Base-by-base conservation (phyloP, 2,329 filamentous ascomycete species). In the Exophiala spinifera region DNA sequence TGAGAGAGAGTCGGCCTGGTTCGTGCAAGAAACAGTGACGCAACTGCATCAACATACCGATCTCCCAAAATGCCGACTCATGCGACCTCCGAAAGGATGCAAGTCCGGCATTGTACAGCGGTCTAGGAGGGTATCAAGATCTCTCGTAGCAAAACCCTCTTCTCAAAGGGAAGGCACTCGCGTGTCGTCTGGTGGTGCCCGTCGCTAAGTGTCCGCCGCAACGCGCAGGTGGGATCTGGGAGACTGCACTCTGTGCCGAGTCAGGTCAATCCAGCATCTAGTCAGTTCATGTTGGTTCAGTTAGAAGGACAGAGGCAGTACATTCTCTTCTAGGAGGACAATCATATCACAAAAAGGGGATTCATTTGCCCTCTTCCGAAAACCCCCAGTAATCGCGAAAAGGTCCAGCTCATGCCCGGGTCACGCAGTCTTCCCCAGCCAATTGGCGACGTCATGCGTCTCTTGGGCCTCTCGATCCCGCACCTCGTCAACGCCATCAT, bases 71-170 rank as follows among this genome's bases (percentile, higher is more conserved):
- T 76, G 75, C 58, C 69, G 74, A 63, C 72, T 76, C 44, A 81
- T 71, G 59, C 75, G 69, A 11, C 79, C 79, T 58, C 74, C 74
- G 65, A 81, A 81, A 8, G 79, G 79, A 63, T 81, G 78, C 59
- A 80, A 78, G 47, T 59, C 56, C 39, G 58, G 57, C 59, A 59
- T 63, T 11, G 13, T 50, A 31, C 6, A 10, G n/a, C n/a, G 28
- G 28, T 8, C 3, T 2, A 7, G 11, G 23, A 4, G 23, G 23
- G 8, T 31, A 10, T 31, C 28, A 10, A 31, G 33, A 14, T 13
- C 19, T 46, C 25, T 46, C 44, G 25, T 34, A 20, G 25, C n/a
- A 31, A 31, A 31, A 2, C 6, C 28, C 28, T 10, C 28, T 31
- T 10, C 28, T 31, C 28, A 10, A 6, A 31, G 11, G 28, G 28